A percentile compares a stretch with the other conserved stretches of the same genome.
These are phyloP conservation scores for Globisporangium radiosum DNA, from an alignment of 352 stramenopile species.

Conservation along the genomic window DNA sequence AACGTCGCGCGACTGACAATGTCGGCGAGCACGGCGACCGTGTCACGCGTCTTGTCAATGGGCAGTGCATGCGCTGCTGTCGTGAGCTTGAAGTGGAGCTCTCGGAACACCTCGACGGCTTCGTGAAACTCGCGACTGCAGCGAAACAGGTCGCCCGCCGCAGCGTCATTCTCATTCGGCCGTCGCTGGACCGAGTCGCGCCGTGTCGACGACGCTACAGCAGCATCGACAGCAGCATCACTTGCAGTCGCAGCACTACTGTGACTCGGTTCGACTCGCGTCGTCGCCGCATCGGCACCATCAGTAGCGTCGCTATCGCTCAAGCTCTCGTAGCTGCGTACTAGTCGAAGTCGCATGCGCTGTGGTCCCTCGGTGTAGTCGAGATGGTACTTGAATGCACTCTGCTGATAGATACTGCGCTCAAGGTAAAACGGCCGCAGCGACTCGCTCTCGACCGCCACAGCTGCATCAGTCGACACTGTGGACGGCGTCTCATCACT, in stretches of 20 bases:
- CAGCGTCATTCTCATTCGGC: no score
- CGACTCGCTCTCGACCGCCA: neutral
- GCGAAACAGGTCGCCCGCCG: constrained; percentile 15
- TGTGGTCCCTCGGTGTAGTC: constrained; percentile 47
- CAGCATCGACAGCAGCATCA: neutral
- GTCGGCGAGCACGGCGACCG: neutral
- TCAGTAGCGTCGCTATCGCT: neutral
- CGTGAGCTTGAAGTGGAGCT: constrained; percentile 18
- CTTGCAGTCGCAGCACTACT: neutral
- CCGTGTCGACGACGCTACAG: no score
- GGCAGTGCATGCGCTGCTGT: neutral
- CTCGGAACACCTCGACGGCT: constrained; percentile 40
- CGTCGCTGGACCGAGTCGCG: no score
- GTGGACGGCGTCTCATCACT: neutral
- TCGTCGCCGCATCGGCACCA: neutral
- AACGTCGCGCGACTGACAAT: constrained; percentile 5
- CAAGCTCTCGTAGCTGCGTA: constrained; percentile 27
- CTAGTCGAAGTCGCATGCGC: constrained; percentile 41
- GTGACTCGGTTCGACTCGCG: neutral
- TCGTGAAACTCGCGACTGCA: constrained; percentile 48
- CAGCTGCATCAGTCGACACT: neutral
- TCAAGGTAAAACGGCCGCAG: constrained; percentile 14
- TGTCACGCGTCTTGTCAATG: neutral
- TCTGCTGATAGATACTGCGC: constrained; percentile 45
- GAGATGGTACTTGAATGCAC: constrained; percentile 25